Evolutionary conservation across 768 basidiomycete genomes (phyloP).

Genomic region (Porphyrellus cyaneotinctus): DNA sequence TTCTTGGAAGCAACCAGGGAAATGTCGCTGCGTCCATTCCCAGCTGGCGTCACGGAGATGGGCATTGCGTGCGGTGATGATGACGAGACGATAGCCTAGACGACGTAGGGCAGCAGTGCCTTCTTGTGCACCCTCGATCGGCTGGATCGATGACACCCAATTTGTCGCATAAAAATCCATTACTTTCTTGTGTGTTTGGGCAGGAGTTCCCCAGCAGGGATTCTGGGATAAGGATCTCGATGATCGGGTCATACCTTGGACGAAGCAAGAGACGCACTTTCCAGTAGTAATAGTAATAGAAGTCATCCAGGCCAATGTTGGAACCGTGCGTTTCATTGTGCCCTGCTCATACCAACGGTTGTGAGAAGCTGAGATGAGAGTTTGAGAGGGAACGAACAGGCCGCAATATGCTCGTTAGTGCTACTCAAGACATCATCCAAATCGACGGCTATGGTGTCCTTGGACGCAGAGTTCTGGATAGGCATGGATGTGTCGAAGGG

Average conservation of each 20-base stretch:
- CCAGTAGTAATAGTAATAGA: slow-evolving; percentile 78
- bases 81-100: slow-evolving; percentile 64
- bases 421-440: slow-evolving; percentile 63
- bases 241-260: background rate
- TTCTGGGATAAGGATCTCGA: slow-evolving; percentile 32
- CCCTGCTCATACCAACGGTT: slow-evolving; percentile 39
- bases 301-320: slow-evolving; percentile 47
- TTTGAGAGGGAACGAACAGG: slow-evolving; percentile 38
- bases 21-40: slow-evolving; percentile 63
- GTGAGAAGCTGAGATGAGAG: background rate
- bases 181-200: slow-evolving; percentile 57
- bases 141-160: slow-evolving; percentile 42
- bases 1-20: slow-evolving; percentile 58
- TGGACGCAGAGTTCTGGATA: slow-evolving; percentile 9
- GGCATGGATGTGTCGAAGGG: slow-evolving; percentile 8
- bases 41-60: slow-evolving; percentile 55
- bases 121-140: slow-evolving; percentile 60
- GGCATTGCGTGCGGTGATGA: slow-evolving; percentile 70
- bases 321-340: slow-evolving; percentile 60
- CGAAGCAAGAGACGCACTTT: slow-evolving; percentile 40
- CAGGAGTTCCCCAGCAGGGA: slow-evolving; percentile 56
- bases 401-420: slow-evolving; percentile 55
- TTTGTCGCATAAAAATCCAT: slow-evolving; percentile 53
- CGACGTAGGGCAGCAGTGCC: slow-evolving; percentile 51
- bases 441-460: slow-evolving; percentile 56